A percentile compares a stretch with the other conserved stretches of the same genome.
Conservation (phyloP, 192 early-diverging fungal genomes). For the Linnemannia schmuckeri region DNA sequence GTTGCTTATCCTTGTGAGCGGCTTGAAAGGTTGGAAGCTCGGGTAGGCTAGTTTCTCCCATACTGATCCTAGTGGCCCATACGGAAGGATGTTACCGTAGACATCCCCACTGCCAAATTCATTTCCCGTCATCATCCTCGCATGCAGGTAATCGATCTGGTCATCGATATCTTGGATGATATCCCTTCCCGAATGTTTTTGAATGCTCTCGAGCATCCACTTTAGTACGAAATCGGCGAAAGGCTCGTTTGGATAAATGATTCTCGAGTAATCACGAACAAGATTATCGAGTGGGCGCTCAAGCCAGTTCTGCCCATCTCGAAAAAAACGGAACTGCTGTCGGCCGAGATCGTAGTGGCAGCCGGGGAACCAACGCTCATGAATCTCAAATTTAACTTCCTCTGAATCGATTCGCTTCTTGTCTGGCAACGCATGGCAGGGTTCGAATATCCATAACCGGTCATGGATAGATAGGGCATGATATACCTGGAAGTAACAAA, state of each 20-base stretch:
- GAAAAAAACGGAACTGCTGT: constrained; percentile 16
- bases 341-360: constrained; percentile 33
- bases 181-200: neutral
- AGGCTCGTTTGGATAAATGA: constrained; percentile 1
- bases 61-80: constrained; percentile 14
- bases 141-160: neutral
- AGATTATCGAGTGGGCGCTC: neutral
- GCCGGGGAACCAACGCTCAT: constrained; percentile 31
- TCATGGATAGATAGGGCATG: constrained; percentile 20
- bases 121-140: neutral
- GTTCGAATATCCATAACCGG: constrained; percentile 23
- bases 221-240: constrained; percentile 16
- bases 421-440: constrained; percentile 15
- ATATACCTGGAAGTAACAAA: neutral
- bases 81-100: neutral
- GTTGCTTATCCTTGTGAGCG: no score
- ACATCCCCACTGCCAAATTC: constrained; percentile 16
- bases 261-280: neutral
- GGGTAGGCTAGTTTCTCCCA: no score
- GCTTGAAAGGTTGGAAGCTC: no score
- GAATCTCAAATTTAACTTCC: constrained; percentile 14
- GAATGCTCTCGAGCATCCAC: constrained; percentile 24
- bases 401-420: neutral
- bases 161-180: neutral
- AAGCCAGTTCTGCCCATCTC: neutral